Percentiles rank a stretch among this genome's conserved stretches.
Conservation (phyloP, 306 rosid species). For the Cucurbita moschata region DNA sequence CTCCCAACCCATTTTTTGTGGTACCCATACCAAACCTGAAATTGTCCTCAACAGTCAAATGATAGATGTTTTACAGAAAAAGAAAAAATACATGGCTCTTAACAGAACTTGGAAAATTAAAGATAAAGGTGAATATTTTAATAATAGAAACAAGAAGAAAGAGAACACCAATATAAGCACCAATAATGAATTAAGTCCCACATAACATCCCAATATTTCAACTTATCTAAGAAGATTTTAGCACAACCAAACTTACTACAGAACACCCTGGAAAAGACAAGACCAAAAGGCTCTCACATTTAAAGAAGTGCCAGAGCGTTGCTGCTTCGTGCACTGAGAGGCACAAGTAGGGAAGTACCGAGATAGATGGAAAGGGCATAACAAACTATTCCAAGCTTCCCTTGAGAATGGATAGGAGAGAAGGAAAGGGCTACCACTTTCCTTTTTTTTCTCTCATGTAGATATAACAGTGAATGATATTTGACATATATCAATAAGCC, state of each 20-base stretch:
- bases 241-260: background rate
- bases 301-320: background rate
- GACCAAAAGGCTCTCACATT: background rate
- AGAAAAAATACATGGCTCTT: background rate
- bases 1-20: conserved; percentile 31
- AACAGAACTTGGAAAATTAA: background rate
- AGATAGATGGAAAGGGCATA: background rate
- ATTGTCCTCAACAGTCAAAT: background rate
- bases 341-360: background rate
- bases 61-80: background rate
- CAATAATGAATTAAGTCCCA: background rate
- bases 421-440: background rate
- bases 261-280: background rate
- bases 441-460: background rate
- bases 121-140: background rate
- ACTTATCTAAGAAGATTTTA: background rate
- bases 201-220: background rate
- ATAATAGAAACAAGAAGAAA: background rate
- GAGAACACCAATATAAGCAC: background rate
- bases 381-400: background rate
- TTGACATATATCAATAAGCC: background rate
- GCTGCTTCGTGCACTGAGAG: background rate
- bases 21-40: conserved; percentile 54
- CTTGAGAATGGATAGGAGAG: background rate
- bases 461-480: background rate